Base-by-base conservation (phyloP, 192 early-diverging fungal species). In the Umbelopsis isabellina region DNA sequence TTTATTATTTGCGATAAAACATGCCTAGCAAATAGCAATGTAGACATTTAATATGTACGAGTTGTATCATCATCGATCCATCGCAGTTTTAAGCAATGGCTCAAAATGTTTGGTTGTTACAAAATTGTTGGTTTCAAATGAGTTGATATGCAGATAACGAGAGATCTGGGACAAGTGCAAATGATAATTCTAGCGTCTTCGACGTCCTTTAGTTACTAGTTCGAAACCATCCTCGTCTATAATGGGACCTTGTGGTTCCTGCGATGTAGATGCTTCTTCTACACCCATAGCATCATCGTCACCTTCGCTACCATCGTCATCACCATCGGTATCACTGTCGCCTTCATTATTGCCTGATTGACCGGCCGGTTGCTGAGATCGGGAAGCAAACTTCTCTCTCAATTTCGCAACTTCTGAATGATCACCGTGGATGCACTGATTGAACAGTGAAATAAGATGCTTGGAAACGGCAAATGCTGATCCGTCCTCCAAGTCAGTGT, bases 401-500 rank as follows among this genome's bases (percentile, higher is more conserved):
- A 80, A 48, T 21, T 49, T 48, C 2, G 69, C 66, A 0, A 80
- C 74, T 33, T 73, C 75, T 0, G 72, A 73, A 69, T 75, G 83
- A 25, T 76, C 69, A 20, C 81, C 83, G 48, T 79, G 77, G 5
- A 82, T 79, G 33, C 85, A 86, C 49, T 84, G 77, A 45, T 68
- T 18, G 27, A 76, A 86, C 7, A 84, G 27, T 18, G 75, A 68
- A 12, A 83, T 75, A 61, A 84, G 64, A 49, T 82, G 72, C 49
- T 84, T 84, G 35, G 83, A 72, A 20, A 77, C 80, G 55, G 80
- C 75, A 72, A 84, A 84, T 21, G 83, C 84, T 12, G 86, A 88
- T 70, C 84, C 79, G 65, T 88, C 86, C 46, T 88, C 86, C 13
- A 88, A 67, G 27, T 80, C 20, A 5, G 81, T 83, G 20, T 81